Evolutionary conservation across 73 alveolate genomes (phyloP).

Genomic region (Blepharisma japonicum): DNA sequence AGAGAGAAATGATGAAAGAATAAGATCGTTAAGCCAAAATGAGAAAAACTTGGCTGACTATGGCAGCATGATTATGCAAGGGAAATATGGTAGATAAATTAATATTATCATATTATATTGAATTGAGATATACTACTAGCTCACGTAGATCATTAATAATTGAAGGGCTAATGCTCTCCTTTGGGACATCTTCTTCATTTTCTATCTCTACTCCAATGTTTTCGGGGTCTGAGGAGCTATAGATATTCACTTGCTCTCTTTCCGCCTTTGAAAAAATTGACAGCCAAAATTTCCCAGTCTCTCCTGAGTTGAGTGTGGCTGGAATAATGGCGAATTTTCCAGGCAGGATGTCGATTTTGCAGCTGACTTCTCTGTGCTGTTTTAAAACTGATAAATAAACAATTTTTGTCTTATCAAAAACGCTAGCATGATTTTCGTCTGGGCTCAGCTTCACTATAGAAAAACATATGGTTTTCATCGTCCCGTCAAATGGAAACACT

Average conservation of each 20-base stretch:
- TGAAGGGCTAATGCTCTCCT: background rate
- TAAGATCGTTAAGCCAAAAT: no score
- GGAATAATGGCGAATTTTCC: conserved; percentile 1
- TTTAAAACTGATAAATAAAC: background rate
- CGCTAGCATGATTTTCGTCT: background rate
- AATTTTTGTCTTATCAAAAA: background rate
- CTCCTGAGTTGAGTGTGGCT: background rate
- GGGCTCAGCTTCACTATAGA: background rate
- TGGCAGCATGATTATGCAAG: no score
- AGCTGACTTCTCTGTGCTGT: background rate
- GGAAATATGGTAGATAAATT: no score
- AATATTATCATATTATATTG: no score
- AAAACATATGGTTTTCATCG: no score
- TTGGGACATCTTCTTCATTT: conserved; percentile 12
- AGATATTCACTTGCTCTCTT: background rate
- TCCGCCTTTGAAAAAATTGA: background rate
- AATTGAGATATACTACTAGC: background rate
- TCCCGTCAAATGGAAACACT: no score
- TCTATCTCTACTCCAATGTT: conserved; percentile 25
- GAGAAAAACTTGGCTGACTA: no score
- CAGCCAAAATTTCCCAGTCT: background rate
- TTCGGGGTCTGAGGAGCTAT: background rate
- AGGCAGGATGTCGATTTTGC: background rate
- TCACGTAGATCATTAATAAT: background rate
- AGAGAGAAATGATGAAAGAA: no score